Base-by-base conservation (phyloP, 345 rosid species). In the rapeseed (Brassica napus) region DNA sequence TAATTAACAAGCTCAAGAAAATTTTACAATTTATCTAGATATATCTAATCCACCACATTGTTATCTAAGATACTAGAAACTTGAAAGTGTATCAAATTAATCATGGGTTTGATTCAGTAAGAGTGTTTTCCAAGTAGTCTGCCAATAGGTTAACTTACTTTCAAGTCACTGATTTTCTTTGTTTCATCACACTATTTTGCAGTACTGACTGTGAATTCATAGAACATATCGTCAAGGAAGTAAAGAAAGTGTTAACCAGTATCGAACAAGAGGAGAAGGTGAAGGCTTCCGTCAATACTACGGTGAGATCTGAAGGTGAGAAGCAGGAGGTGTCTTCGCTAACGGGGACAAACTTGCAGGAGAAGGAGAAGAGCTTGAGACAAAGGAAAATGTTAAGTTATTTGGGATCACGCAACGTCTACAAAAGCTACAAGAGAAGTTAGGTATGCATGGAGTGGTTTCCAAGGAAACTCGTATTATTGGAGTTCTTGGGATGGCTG, bases 401-500 rank as follows among this genome's bases (percentile, higher is more conserved):
- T 58, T 58, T 28, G 62, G 62, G 30, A 58, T 58, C 62, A 58
- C 30, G 5, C 62, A 21, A 21, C 62, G 62, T 21, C 62, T 58
- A 4, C 30, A 58, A 58, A 58, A 58, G 62, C 62, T 58, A 28
- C 62, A 58, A 5, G 62, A 58, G 30, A 58, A 58, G 62, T 21
- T 58, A 58, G 62, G 30, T 10, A 58, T 58, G 62, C 14, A 58
- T 2, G 12, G 62, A 5, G 30, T 21, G 26, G 4, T 58, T 4
- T 58, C 62, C 12, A 58, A 58, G 62, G 30, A 58, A 58, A 58
- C 62, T 58, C 62, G 30, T 58, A 58, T 58, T 5, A 21, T 58
- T 58, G 62, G 62, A 58, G 14, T 58, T 58, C 62, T 58, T 23
- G 30, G 62, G 12, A 58, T 58, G 62, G 62, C 62, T 21, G 62